Base-by-base conservation (phyloP, 176 grass and related monocot genomes). In the Echinochloa phyllopogon region DNA sequence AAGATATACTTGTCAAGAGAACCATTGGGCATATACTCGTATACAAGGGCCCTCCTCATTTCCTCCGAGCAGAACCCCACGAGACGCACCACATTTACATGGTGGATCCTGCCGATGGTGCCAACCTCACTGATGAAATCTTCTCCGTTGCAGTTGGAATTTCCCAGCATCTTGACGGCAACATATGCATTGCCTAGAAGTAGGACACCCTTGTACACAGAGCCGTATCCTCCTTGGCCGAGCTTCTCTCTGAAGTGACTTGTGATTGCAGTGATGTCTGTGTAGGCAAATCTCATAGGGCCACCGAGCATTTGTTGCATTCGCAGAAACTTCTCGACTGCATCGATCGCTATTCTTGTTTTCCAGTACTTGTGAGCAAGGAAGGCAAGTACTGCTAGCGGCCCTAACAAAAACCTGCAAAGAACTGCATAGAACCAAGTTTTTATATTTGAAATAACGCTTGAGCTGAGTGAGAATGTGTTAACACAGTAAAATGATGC, bases 1-100 rank as follows among this genome's bases (percentile, higher is more conserved):
- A 88, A 94, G 45, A 94, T 94, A 70, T 74, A 85, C 69, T 84
- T 94, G 5, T 94, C 92, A 0, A 91, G 83, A 6, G 92, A 91
- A 5, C 88, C 92, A 38, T 20, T 0, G 0, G 86, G 83, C 92
- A 91, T 91, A 60, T 57, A 88, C 41, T 90, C 91, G 4, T 93
- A 93, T 0, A 93, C 45, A 0, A 89, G 71, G 7, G 87, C 77
- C 18, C 82, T 76, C 0, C 49, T 85, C 15, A 21, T 69, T 47
- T 88, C 78, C 18, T 94, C 93, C 0, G 85, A 69, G 41, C 78
- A 92, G 38, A 89, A 94, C 0, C 90, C 90, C 0, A 90, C 3
- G 0, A 90, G 55, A 21, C 47, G 63, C 0, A 90, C 81, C 3
- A 94, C 72, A 39, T 94, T 92, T 1, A 87, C 40, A 4, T 94